phyloP scores from a whole-genome alignment of 805 yeast genomes.

The Wickerhamiella qilinensis region DNA sequence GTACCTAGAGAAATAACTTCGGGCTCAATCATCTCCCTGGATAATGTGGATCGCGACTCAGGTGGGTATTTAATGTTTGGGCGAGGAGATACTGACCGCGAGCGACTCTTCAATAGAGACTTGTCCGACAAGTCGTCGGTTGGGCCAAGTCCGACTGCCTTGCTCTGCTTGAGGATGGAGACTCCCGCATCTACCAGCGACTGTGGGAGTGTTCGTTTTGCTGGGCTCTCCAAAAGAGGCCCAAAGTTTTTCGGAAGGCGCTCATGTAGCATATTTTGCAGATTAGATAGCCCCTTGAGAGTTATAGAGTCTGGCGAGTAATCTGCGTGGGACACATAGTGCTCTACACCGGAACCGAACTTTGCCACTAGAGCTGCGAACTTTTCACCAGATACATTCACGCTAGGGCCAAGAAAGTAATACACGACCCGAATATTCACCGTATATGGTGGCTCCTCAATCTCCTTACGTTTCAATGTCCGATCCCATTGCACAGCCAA shows the following conservation, averaged over 20 bases:
- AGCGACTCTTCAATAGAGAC: neutral
- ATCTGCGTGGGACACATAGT: slow-evolving; percentile 57
- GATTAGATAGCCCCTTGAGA: slow-evolving; percentile 36
- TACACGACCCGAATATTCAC: slow-evolving; percentile 37
- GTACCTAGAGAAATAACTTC: slow-evolving; percentile 76
- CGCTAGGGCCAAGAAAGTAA: slow-evolving; percentile 55
- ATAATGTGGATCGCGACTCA: neutral
- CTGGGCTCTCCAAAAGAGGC: slow-evolving; percentile 8
- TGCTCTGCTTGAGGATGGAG: slow-evolving; percentile 2
- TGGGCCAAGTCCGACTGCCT: neutral
- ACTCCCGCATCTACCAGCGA: neutral
- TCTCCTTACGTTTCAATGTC: slow-evolving; percentile 6
- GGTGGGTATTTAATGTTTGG: no score
- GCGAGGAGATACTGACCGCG: neutral
- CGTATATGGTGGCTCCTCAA: slow-evolving; percentile 14
- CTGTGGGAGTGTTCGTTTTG: slow-evolving; percentile 1
- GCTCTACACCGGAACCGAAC: slow-evolving; percentile 35
- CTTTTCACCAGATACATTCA: slow-evolving; percentile 25
- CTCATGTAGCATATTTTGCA: slow-evolving; percentile 15
- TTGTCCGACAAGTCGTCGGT: neutral
- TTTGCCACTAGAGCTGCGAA: slow-evolving; percentile 11
- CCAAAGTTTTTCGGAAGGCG: slow-evolving; percentile 20
- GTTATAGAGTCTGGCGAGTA: slow-evolving; percentile 46
- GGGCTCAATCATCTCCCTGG: slow-evolving; percentile 11
- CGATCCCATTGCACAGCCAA: slow-evolving; percentile 5